Base-by-base conservation (phyloP, 805 yeast species). In the Zygoascus tannicola region DNA sequence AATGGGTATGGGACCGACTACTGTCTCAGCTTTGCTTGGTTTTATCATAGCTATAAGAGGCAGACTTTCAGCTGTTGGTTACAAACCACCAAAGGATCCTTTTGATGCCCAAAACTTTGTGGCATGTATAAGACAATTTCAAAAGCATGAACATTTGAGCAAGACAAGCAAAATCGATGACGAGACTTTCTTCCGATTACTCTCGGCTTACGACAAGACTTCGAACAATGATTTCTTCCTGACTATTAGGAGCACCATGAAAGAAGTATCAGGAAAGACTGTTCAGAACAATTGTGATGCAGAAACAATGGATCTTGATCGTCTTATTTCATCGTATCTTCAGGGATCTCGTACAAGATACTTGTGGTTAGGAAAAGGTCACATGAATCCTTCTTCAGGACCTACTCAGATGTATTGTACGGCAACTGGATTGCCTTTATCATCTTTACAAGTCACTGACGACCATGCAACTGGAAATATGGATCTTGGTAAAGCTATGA, bases 1-100 rank as follows among this genome's bases (percentile, higher is more conserved):
- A 45, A 82, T 81, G 0, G 60, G 70, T 0, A 58, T 84, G 45
- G 78, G 83, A 0, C 73, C 87, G 0, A 67, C 75, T 2, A 76
- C 94, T 0, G 84, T 87, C 0, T 73, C 94, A 0, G 90, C 92
- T 0, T 69, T 92, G 1, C 62, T 92, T 5, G 92, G 97, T 38
- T 75, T 85, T 55, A 74, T 85, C 0, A 59, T 83, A 16, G 78
- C 86, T 44, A 73, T 85, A 38, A 70, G 78, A 40, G 71, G 74
- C 41, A 75, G 86, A 50, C 56, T 90, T 32, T 78, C 85, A 40
- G 65, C 80, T 8, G 65, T 72, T 23, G 74, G 57, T 63, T 75
- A 58, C 63, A 73, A 63, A 55, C 81, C 70, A 47, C 92, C 78
- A 15, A 83, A 85, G 56, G 97, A 92, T 57, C 90, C 95, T 0